Percentiles rank a stretch among this genome's conserved stretches.
These are phyloP conservation scores for Asterochloris sp. DNA, from an alignment of 139 green algal species.

Conservation along the genomic window DNA sequence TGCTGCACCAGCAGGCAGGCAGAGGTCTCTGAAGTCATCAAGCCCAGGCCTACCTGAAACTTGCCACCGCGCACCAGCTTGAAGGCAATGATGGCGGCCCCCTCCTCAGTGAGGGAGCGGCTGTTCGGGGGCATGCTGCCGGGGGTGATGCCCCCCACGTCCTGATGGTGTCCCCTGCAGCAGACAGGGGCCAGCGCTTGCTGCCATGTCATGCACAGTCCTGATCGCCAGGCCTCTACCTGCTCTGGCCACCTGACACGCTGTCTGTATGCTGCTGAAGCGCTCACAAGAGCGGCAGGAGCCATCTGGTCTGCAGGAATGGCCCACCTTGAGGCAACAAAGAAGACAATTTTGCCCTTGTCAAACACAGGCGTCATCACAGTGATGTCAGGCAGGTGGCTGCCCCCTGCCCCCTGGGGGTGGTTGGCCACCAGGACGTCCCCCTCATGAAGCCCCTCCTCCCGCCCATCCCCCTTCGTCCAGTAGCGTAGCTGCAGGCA, in stretches of 20 bases:
- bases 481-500: constrained; percentile 31
- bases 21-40: neutral
- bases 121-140: constrained; percentile 92
- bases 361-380: constrained; percentile 95
- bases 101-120: constrained; percentile 83
- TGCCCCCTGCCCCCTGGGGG: constrained; percentile 86
- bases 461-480: constrained; percentile 24
- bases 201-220: no score
- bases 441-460: constrained; percentile 55
- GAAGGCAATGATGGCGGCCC: constrained; percentile 88
- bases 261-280: no score
- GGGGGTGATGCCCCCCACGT: constrained; percentile 92
- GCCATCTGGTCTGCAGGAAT: no score
- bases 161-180: constrained; percentile 27
- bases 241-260: no score
- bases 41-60: constrained; percentile 61
- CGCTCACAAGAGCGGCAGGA: neutral
- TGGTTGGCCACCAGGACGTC: constrained; percentile 96
- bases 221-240: no score
- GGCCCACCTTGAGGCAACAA: constrained; percentile 79
- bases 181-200: no score
- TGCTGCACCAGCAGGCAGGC: neutral
- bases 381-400: constrained; percentile 97
- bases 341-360: constrained; percentile 82
- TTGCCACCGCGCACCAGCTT: constrained; percentile 78